Evolutionary conservation across 495 filamentous ascomycete species (phyloP).

Genomic region (Podospora pseudopauciseta): DNA sequence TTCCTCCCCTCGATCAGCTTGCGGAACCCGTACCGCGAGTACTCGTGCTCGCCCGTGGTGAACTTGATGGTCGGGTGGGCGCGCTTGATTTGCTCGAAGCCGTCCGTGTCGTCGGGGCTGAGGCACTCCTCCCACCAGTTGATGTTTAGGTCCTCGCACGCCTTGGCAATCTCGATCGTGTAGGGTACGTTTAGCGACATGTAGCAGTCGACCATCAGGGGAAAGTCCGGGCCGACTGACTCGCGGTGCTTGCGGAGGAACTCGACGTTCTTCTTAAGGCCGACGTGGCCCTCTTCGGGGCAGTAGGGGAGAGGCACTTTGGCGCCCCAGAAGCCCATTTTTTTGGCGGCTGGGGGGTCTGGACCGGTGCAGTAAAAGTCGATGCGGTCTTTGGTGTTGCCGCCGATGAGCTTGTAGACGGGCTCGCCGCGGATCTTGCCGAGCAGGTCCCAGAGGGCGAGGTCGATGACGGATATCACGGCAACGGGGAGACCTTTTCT

Average conservation of each 20-base stretch:
- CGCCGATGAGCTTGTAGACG: slow-evolving; percentile 91
- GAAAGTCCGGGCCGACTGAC: slow-evolving; percentile 82
- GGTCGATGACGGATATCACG: slow-evolving; percentile 88
- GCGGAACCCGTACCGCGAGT: slow-evolving; percentile 87
- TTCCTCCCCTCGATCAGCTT: slow-evolving; percentile 90
- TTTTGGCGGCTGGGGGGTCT: slow-evolving; percentile 71
- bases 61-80: slow-evolving; percentile 89
- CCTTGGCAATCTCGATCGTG: slow-evolving; percentile 84
- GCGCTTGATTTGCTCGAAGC: slow-evolving; percentile 80
- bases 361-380: slow-evolving; percentile 94
- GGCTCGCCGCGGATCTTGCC: slow-evolving; percentile 89
- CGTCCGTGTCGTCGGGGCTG: slow-evolving; percentile 84
- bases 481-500: slow-evolving; percentile 86
- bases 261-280: slow-evolving; percentile 81
- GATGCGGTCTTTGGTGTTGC: slow-evolving; percentile 71
- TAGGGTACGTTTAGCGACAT: slow-evolving; percentile 92
- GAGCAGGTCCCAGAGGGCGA: slow-evolving; percentile 86
- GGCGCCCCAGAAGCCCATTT: slow-evolving; percentile 80
- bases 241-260: slow-evolving; percentile 81
- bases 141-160: slow-evolving; percentile 74
- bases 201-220: slow-evolving; percentile 93
- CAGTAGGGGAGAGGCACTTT: slow-evolving; percentile 88
- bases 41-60: slow-evolving; percentile 93
- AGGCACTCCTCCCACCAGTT: slow-evolving; percentile 97
- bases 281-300: slow-evolving; percentile 76